Evolutionary conservation across 371 early-diverging fungal species (phyloP).

Genomic region (Mortierella sp.): DNA sequence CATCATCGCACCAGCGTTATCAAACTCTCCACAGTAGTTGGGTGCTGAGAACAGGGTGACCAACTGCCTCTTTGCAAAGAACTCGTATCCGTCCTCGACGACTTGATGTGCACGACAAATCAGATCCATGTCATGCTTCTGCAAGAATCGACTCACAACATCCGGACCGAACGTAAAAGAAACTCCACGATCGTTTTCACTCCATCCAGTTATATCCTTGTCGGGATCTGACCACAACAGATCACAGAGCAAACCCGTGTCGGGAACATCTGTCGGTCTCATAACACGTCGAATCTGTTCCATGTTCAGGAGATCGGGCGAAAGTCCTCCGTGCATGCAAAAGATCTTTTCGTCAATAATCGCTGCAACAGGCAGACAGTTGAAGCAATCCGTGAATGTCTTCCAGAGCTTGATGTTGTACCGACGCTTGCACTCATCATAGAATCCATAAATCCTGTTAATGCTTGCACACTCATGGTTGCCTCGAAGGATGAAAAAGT

Average conservation of each 20-base stretch:
- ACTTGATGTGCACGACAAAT: constrained; percentile 98
- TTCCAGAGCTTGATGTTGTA: constrained; percentile 96
- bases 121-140: constrained; percentile 92
- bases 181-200: constrained; percentile 94
- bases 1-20: constrained; percentile 98
- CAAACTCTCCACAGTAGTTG: constrained; percentile 97
- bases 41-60: constrained; percentile 97
- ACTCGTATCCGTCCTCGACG: constrained; percentile 96
- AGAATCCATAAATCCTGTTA: constrained; percentile 98
- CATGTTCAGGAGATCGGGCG: constrained; percentile 88
- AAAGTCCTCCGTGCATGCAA: constrained; percentile 97
- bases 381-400: constrained; percentile 93
- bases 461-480: constrained; percentile 97
- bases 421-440: constrained; percentile 97
- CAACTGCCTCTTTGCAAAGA: constrained; percentile 92
- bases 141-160: constrained; percentile 89
- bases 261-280: constrained; percentile 97
- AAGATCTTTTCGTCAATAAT: constrained; percentile 95
- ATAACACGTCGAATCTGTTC: constrained; percentile 90
- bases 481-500: constrained; percentile 95
- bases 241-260: constrained; percentile 87
- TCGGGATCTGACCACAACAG: constrained; percentile 98
- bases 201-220: constrained; percentile 84
- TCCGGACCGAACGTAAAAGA: constrained; percentile 90
- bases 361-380: constrained; percentile 94